These are phyloP conservation scores for Berberis thunbergii DNA, from an alignment of 164 flowering plant genomes.

Conservation along the genomic window DNA sequence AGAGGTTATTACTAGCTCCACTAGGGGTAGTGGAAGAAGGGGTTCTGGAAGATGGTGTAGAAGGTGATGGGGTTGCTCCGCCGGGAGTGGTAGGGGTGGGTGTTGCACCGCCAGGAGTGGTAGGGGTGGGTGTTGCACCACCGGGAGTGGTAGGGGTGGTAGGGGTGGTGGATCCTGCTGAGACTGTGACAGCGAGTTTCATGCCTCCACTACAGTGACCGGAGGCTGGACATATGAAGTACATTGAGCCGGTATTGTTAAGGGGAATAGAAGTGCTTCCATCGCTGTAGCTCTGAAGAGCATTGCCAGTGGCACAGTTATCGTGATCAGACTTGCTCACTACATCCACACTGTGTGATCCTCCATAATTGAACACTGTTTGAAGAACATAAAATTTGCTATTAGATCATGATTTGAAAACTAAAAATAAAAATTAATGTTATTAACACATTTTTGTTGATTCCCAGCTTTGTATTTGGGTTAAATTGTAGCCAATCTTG, in stretches of 20 bases:
- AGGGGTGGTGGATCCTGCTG: slow-evolving; percentile 8
- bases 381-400: neutral
- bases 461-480: neutral
- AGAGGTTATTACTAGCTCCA: slow-evolving; percentile 12
- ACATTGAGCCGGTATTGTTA: slow-evolving; percentile 6
- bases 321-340: slow-evolving; percentile 7
- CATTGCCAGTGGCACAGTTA: slow-evolving; percentile 3
- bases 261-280: slow-evolving; percentile 9
- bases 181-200: slow-evolving; percentile 25
- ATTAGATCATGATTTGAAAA: too few species aligned
- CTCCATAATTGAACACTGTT: slow-evolving; percentile 9
- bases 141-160: neutral
- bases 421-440: too few species aligned
- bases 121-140: slow-evolving; percentile 7
- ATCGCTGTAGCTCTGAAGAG: neutral
- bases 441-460: too few species aligned
- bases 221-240: slow-evolving; percentile 9
- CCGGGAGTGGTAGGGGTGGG: too few species aligned
- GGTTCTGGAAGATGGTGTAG: neutral
- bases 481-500: neutral
- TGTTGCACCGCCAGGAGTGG: too few species aligned
- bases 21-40: neutral
- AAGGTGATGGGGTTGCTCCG: too few species aligned
- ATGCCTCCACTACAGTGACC: slow-evolving; percentile 11
- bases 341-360: slow-evolving; percentile 11